A percentile compares a stretch with the other conserved stretches of the same genome.
These are phyloP conservation scores for Ulvella scutata DNA, from an alignment of 139 green algal species.

Conservation along the genomic window DNA sequence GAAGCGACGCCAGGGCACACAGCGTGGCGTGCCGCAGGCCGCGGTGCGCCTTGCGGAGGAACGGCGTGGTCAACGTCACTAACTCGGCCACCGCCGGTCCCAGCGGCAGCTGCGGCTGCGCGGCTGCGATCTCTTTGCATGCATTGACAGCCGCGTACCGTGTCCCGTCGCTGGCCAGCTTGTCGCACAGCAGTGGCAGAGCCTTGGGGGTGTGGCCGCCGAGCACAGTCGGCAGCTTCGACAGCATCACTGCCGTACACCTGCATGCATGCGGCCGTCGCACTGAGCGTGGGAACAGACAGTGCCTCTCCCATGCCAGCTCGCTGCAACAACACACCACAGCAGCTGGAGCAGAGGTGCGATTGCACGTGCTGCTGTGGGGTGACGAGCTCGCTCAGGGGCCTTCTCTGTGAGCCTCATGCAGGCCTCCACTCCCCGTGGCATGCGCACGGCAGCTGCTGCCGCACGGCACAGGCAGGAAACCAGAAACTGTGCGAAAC, in stretches of 20 bases:
- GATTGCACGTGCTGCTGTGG: no score
- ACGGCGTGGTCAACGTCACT: conserved; percentile 57
- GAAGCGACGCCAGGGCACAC: conserved; percentile 28
- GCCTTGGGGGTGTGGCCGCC: conserved; percentile 8
- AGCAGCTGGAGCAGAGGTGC: no score
- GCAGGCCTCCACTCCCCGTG: no score
- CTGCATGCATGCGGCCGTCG: conserved; percentile 4
- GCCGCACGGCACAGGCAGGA: no score
- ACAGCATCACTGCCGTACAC: conserved; percentile 1
- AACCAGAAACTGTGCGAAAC: no score
- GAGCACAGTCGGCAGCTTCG: conserved; percentile 53
- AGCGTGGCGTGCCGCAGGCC: conserved; percentile 65
- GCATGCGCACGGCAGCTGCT: no score
- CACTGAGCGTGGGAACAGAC: no score
- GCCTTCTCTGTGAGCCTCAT: no score
- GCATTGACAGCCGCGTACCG: conserved; percentile 69
- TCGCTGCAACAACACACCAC: no score
- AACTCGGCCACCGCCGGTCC: conserved; percentile 33
- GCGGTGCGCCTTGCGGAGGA: conserved; percentile 84
- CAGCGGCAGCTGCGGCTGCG: conserved; percentile 35
- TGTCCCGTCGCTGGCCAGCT: conserved; percentile 82
- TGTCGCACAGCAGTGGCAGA: conserved; percentile 64
- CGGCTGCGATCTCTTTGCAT: conserved; percentile 46
- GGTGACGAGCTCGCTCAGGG: no score
- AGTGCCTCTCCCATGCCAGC: no score